These are phyloP conservation scores for Lipomyces japonicus DNA, from an alignment of 805 yeast species.

Conservation along the genomic window DNA sequence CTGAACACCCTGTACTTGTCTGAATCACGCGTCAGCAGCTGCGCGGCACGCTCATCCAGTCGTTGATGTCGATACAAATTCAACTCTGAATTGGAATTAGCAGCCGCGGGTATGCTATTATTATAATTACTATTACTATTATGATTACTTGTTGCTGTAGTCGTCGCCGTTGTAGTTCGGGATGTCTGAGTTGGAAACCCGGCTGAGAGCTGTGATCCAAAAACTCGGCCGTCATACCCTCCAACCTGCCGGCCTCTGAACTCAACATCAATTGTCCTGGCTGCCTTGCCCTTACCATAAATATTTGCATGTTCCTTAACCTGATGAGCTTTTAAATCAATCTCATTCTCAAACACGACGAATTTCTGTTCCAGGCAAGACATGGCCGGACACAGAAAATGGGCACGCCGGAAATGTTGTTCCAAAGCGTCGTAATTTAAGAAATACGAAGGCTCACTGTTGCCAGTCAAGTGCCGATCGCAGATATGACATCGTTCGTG, in stretches of 20 bases:
- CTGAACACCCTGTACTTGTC: conserved; percentile 11
- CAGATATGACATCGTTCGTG: conserved; percentile 93
- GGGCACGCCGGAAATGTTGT: conserved; percentile 68
- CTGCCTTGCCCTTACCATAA: conserved; percentile 36
- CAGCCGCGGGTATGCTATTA: too few species aligned
- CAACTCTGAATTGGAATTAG: neutral
- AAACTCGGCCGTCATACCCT: neutral
- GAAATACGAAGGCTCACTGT: conserved; percentile 65
- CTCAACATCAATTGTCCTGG: conserved; percentile 19
- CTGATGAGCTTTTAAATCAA: conserved; percentile 86
- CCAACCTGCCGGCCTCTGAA: conserved; percentile 6
- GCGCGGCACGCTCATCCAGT: conserved; percentile 24
- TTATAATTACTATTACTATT: too few species aligned
- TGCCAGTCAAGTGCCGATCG: conserved; percentile 55
- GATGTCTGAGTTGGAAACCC: neutral
- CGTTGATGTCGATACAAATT: conserved; percentile 1
- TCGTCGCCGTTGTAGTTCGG: neutral
- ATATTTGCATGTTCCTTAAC: conserved; percentile 71
- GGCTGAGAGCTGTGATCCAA: conserved; percentile 14
- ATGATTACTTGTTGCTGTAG: neutral
- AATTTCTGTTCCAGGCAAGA: conserved; percentile 83
- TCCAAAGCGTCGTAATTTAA: conserved; percentile 69
- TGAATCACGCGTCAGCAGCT: conserved; percentile 11
- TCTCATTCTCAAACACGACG: conserved; percentile 82
- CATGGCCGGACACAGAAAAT: conserved; percentile 72